These are phyloP conservation scores for Chaetoscypha palmicola DNA, from an alignment of 2,329 filamentous ascomycete genomes.

Conservation along the genomic window DNA sequence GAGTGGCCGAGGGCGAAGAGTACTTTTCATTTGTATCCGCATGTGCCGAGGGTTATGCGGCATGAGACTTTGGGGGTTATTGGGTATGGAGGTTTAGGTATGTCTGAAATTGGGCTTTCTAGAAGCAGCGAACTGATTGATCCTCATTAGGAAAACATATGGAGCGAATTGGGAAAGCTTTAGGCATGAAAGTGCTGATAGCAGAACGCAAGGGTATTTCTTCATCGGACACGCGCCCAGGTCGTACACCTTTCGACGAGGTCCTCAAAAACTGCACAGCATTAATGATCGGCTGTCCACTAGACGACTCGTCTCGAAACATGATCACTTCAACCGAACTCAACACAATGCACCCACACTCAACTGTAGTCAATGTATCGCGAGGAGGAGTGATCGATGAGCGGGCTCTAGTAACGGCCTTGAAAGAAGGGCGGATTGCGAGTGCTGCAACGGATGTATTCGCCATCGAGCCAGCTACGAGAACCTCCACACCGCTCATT, in stretches of 20 bases:
- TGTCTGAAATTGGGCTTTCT: constrained; percentile 27
- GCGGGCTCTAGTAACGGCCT: constrained; percentile 24
- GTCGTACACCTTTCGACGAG: constrained; percentile 17
- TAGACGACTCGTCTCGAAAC: constrained; percentile 20
- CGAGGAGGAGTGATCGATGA: constrained; percentile 30
- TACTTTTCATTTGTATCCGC: background rate
- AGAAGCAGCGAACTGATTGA: constrained; percentile 27
- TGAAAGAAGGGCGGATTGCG: constrained; percentile 23
- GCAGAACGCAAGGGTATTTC: constrained; percentile 21
- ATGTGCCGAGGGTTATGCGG: background rate
- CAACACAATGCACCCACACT: constrained; percentile 17
- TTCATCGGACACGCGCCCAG: constrained; percentile 5
- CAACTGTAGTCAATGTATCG: constrained; percentile 28
- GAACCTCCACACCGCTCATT: constrained; percentile 29
- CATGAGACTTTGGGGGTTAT: constrained; percentile 1
- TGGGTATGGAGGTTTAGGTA: constrained; percentile 25
- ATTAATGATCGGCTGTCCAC: constrained; percentile 21
- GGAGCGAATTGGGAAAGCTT: too few relatives aligned
- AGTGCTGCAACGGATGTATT: constrained; percentile 31
- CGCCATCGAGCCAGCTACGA: constrained; percentile 33
- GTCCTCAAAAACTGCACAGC: constrained; percentile 16
- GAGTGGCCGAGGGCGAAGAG: too few relatives aligned
- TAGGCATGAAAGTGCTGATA: constrained; percentile 21
- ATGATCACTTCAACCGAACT: constrained; percentile 24
- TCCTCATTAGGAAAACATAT: constrained; percentile 20